Base-by-base conservation (phyloP, 2,329 filamentous ascomycete genomes). In the Chrysoporthe cubensis region DNA sequence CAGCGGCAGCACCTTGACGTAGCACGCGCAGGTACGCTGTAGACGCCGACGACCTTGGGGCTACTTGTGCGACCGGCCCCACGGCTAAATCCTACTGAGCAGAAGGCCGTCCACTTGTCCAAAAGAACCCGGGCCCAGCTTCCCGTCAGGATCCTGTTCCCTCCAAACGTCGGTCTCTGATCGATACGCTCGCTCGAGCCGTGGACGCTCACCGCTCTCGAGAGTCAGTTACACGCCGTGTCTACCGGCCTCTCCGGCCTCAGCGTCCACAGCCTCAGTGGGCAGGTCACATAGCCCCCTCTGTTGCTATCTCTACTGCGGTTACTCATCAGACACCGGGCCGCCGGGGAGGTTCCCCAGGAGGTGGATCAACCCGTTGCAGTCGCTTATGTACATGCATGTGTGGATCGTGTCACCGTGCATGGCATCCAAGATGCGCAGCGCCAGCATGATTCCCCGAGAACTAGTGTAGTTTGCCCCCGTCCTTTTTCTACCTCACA, bases 381-480 rank as follows among this genome's bases (percentile, higher is more conserved):
- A 61, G 58, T 61, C 58, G 58, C 58, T 44, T 61, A 46, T 46
- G 43, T 44, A n/a, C 42, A 46, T 61, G 21, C 40, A 48, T 32
- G 4, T 32, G 58, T 61, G 58, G 58, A 32, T 44, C 58, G 58
- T 61, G n/a, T 32, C 58, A 61, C 21, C 34, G 34, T 58, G 56
- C 56, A 58, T 58, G 18, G 37, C 34, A 58, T n/a, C 13, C 4
- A 34, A 16, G 16, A 7, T 21, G 16, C 34, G 34, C 11, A 32
- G 26, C 50, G 26, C 50, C 26, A 16, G 32, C 50, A 14, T 14
- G 7, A 16, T 6, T 13, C 48, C 26, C 26, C 50, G 21, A 34
- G 48, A 21, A 32, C 34, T 56, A 34, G 6, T 32, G 13, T 8
- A 13, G 14, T 32, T 16, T 57, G 16, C 34, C 56, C 26, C 56